phyloP scores from a whole-genome alignment of 805 yeast species.

The Candida loeiensis region DNA sequence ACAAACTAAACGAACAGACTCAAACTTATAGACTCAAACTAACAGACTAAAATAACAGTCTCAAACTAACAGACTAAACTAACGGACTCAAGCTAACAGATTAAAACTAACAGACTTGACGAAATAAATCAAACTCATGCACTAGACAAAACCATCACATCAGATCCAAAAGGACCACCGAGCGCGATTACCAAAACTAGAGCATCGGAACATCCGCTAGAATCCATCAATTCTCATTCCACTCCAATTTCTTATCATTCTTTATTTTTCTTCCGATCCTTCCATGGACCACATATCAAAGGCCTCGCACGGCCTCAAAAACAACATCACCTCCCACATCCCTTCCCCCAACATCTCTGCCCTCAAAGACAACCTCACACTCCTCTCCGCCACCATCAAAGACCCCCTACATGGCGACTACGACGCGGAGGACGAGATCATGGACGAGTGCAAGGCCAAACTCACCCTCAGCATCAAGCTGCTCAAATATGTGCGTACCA shows the following conservation, averaged over 20 bases:
- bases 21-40: too few species aligned
- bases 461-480: constrained; percentile 33
- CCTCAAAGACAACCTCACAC: constrained; percentile 13
- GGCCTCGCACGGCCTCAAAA: constrained; percentile 10
- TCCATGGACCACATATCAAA: constrained; percentile 11
- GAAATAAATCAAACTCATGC: too few species aligned
- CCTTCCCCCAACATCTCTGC: too few species aligned
- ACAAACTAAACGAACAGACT: too few species aligned
- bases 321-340: constrained; percentile 11
- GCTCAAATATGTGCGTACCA: constrained; percentile 34
- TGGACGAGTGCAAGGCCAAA: constrained; percentile 15
- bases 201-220: too few species aligned
- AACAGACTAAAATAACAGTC: too few species aligned
- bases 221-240: not conserved
- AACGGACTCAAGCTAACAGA: too few species aligned
- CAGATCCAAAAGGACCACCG: too few species aligned
- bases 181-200: too few species aligned
- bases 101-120: too few species aligned
- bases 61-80: too few species aligned
- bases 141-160: too few species aligned
- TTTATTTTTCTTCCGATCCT: not conserved
- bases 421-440: constrained; percentile 13
- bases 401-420: constrained; percentile 10
- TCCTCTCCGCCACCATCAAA: constrained; percentile 11
- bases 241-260: not conserved